These are phyloP conservation scores for Colletotrichum acutatum DNA, from an alignment of 2,329 filamentous ascomycete species.

Conservation along the genomic window DNA sequence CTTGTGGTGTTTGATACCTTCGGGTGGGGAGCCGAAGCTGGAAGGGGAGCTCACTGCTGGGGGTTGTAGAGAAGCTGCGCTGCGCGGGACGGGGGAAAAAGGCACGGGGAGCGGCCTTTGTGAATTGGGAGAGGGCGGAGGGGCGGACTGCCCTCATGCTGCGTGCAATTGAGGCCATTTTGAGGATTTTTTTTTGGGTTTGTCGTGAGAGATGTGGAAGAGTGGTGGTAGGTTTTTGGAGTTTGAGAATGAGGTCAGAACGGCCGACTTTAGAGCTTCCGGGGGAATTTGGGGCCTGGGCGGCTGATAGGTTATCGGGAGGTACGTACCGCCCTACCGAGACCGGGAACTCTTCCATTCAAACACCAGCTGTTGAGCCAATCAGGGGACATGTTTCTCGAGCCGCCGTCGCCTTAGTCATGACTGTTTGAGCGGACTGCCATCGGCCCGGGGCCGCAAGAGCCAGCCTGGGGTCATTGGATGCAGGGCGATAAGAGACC, in stretches of 20 bases:
- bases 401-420: slow-evolving; percentile 21
- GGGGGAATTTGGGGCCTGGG: slow-evolving; percentile 11
- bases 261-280: slow-evolving; percentile 22
- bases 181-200: slow-evolving; percentile 21
- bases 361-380: slow-evolving; percentile 3
- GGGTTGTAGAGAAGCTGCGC: slow-evolving; percentile 53
- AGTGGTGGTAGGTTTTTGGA: slow-evolving; percentile 12
- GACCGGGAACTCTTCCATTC: slow-evolving; percentile 6
- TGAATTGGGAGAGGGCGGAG: slow-evolving; percentile 53
- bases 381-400: background rate
- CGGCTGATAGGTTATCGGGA: slow-evolving; percentile 20
- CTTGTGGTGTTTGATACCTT: background rate
- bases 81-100: slow-evolving; percentile 55
- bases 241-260: slow-evolving; percentile 32
- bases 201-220: slow-evolving; percentile 17
- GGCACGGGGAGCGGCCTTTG: slow-evolving; percentile 46
- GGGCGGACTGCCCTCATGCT: slow-evolving; percentile 63
- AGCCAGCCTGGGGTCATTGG: too few species aligned
- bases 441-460: background rate
- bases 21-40: slow-evolving; percentile 8
- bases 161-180: slow-evolving; percentile 72
- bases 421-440: background rate
- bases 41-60: slow-evolving; percentile 45
- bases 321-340: slow-evolving; percentile 18
- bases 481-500: slow-evolving; percentile 8